Conservation (phyloP, 768 basidiomycete genomes). For the Lactifluus volemus region DNA sequence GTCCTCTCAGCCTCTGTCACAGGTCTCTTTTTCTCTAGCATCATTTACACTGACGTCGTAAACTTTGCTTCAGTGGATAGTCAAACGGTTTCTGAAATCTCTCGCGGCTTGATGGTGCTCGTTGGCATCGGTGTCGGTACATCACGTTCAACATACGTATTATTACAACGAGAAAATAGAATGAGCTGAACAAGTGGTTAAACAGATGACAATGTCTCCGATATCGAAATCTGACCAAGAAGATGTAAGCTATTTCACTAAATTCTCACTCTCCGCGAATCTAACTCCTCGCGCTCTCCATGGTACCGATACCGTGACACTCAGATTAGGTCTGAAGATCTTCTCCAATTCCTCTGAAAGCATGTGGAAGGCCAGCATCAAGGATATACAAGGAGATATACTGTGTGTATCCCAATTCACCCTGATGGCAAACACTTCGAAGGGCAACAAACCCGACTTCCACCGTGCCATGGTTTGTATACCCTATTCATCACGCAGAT, state of each 20-base stretch:
- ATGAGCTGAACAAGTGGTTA: slow-evolving; percentile 24
- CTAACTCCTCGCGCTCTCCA: not conserved
- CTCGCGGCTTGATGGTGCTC: slow-evolving; percentile 79
- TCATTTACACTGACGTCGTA: not conserved
- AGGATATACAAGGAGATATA: slow-evolving; percentile 83
- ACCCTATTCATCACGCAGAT: not conserved
- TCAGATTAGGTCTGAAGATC: slow-evolving; percentile 61
- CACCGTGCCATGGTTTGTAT: slow-evolving; percentile 77
- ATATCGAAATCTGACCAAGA: slow-evolving; percentile 70
- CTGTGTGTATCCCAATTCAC: slow-evolving; percentile 96
- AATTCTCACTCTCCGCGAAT: not conserved
- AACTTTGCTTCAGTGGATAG: slow-evolving; percentile 52
- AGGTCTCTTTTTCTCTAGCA: slow-evolving; percentile 35
- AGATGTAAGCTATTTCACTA: slow-evolving; percentile 49
- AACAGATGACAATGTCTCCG: slow-evolving; percentile 72
- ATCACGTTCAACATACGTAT: slow-evolving; percentile 6
- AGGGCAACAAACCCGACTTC: slow-evolving; percentile 89
- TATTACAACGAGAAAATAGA: slow-evolving; percentile 4
- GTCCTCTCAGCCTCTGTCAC: slow-evolving; percentile 80
- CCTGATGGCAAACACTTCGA: slow-evolving; percentile 75
- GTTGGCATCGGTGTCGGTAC: slow-evolving; percentile 81
- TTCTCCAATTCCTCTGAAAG: slow-evolving; percentile 55
- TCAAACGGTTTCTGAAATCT: slow-evolving; percentile 72
- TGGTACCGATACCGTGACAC: not conserved
- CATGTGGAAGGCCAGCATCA: slow-evolving; percentile 85